These are phyloP conservation scores for Aegle marmelos DNA, from an alignment of 345 rosid species.

Conservation along the genomic window DNA sequence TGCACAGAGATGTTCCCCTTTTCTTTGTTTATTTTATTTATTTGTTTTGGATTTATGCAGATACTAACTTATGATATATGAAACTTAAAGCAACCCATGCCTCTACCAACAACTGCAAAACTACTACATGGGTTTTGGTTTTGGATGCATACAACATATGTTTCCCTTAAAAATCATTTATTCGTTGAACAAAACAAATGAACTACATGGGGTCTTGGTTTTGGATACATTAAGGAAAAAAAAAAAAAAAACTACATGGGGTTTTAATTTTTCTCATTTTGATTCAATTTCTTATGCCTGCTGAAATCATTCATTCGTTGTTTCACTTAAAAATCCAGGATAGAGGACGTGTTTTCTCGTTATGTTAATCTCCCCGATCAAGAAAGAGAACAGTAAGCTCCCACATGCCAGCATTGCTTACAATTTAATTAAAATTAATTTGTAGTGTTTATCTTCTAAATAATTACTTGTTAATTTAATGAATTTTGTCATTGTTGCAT, in stretches of 20 bases:
- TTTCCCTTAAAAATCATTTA: too few species aligned
- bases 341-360: constrained; percentile 69
- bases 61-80: too few species aligned
- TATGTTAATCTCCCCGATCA: constrained; percentile 57
- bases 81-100: too few species aligned
- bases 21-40: too few species aligned
- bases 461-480: background rate
- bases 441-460: background rate
- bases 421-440: background rate
- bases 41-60: too few species aligned
- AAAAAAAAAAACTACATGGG: background rate
- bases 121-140: background rate
- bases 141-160: too few species aligned
- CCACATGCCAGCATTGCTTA: background rate
- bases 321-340: constrained; percentile 26
- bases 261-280: background rate
- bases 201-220: too few species aligned
- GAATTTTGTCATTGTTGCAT: background rate
- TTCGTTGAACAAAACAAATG: too few species aligned
- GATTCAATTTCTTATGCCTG: background rate
- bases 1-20: background rate
- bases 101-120: background rate
- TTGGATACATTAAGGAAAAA: too few species aligned
- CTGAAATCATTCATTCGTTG: background rate
- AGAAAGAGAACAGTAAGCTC: constrained; percentile 66